A percentile compares a stretch with the other conserved stretches of the same genome.
These are phyloP conservation scores for Simmondsia chinensis DNA, from an alignment of 148 eudicot species.

Conservation along the genomic window DNA sequence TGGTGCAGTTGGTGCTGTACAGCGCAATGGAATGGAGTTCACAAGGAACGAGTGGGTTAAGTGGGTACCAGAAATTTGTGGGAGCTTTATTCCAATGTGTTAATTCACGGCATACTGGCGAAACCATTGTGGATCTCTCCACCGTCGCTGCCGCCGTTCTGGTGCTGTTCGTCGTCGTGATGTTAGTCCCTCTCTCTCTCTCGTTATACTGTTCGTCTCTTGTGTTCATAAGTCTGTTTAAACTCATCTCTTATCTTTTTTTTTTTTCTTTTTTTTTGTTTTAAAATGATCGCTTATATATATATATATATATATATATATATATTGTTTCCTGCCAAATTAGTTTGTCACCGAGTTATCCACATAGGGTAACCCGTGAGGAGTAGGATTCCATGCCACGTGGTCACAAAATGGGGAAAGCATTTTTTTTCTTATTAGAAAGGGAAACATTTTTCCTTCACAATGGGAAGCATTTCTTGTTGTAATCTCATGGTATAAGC, in stretches of 20 bases:
- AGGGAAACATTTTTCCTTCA: no score
- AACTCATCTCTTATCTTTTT: not conserved
- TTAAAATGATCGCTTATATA: constrained; percentile 1
- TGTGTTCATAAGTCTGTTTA: not conserved
- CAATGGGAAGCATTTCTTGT: no score
- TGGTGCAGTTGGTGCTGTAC: constrained; percentile 29
- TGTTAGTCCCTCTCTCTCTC: constrained; percentile 32
- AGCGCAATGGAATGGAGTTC: constrained; percentile 43
- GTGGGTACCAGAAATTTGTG: constrained; percentile 32
- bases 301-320: not conserved
- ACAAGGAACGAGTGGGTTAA: constrained; percentile 17
- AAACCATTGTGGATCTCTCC: constrained; percentile 51
- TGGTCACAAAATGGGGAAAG: no score
- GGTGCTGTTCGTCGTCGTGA: constrained; percentile 47
- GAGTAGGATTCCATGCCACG: no score
- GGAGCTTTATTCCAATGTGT: constrained; percentile 34
- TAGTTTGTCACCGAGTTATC: not conserved
- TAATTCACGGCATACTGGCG: constrained; percentile 64
- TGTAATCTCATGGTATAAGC: no score
- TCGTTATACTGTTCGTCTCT: not conserved
- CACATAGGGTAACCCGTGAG: no score
- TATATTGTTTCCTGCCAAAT: constrained; percentile 5
- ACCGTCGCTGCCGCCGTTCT: constrained; percentile 34
- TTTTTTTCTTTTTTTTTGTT: constrained; percentile 3
- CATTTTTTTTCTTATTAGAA: no score